These are phyloP conservation scores for Solanum chilense DNA, from an alignment of 257 asterid genomes.

Conservation along the genomic window DNA sequence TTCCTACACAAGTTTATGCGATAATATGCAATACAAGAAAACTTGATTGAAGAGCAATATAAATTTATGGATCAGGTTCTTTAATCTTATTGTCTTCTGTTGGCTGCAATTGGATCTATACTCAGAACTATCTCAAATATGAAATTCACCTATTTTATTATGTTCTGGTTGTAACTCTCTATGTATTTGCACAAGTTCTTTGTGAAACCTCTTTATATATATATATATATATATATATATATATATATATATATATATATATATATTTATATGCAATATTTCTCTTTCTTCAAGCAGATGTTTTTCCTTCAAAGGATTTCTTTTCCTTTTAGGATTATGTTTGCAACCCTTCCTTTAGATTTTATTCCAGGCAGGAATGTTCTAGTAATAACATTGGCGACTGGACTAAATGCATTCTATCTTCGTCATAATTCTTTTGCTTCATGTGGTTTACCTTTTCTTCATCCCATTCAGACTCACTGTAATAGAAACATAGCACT, in stretches of 20 bases:
- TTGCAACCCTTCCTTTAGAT: too few relatives aligned
- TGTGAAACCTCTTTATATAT: background rate
- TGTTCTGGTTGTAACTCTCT: background rate
- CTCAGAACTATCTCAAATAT: background rate
- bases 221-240: too few relatives aligned
- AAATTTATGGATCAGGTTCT: background rate
- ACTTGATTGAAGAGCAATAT: background rate
- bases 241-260: too few relatives aligned
- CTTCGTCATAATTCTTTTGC: background rate
- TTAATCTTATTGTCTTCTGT: too few relatives aligned
- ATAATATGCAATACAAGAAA: too few relatives aligned
- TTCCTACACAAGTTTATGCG: background rate
- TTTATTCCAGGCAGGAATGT: too few relatives aligned
- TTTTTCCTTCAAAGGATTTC: too few relatives aligned
- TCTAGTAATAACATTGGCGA: background rate
- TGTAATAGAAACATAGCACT: too few relatives aligned
- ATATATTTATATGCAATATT: too few relatives aligned
- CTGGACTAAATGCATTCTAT: background rate
- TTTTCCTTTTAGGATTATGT: too few relatives aligned
- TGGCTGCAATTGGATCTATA: background rate
- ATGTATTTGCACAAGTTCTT: background rate
- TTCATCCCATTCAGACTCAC: background rate
- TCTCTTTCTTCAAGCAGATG: too few relatives aligned
- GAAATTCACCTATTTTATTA: background rate
- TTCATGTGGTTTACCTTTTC: too few relatives aligned